Base-by-base conservation (phyloP, 768 basidiomycete species). In the Paxillus involutus region DNA sequence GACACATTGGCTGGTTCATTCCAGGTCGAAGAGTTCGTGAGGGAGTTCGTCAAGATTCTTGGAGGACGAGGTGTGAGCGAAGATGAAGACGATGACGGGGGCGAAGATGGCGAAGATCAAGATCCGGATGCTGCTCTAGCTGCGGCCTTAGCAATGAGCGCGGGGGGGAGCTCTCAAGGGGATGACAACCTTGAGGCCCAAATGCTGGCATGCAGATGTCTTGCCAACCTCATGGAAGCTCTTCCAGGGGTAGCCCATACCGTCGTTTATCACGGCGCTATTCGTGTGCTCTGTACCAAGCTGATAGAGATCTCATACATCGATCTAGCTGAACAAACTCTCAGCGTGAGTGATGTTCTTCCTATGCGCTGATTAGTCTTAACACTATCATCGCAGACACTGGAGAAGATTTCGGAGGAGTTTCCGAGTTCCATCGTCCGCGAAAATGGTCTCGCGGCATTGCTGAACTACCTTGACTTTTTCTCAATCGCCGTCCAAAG, bases 221-320 rank as follows among this genome's bases (percentile, higher is more conserved):
- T 99, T 49, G 96, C 95, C 45, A 98, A 99, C 70, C 79, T 99
- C 51, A 95, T 98, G 93, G 97, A 98, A 71, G 96, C 94, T n/a
- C 79, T 98, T 19, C 97, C 97, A 16, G 94, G 95, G 24, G 89
- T 94, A 40, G 93, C 94, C n/a, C 94, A 98, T 66, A 94, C 93
- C 43, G 88, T 99, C 62, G 96, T 98, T 37, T 92, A 97, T 69
- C 91, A 96, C 64, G 96, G 96, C n/a, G 97, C 96, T 16, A 95
- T 99, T 53, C 94, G 94, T 16, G 94, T 96, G 32, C 80, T 99
- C 44, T 98, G 96, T 82, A 90, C 90, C 81, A 98, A 99, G 71
- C 75, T 99, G 56, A 85, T 93, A 68, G 93, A 97, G 73, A 99
- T 99, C 53, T 91, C 92, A 21, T 97, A 95, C 67, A 98, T 99